Evolutionary conservation across 2,329 filamentous ascomycete genomes (phyloP), one percentile per base, ranked within the genome.

Genomic region (Lasiodiplodia hormozganensis): DNA sequence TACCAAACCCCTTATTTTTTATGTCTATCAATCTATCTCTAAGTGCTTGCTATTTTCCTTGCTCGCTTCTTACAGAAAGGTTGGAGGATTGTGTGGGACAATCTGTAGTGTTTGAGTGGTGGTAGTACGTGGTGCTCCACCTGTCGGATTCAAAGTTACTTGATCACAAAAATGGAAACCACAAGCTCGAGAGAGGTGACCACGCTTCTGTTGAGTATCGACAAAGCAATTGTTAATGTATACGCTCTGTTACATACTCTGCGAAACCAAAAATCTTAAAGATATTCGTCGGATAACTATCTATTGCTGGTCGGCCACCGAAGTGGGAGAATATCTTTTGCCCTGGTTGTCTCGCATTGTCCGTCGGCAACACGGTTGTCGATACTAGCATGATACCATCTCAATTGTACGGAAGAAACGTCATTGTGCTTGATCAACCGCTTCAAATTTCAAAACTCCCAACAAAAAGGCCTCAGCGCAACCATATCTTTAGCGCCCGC

Each of bases 1-100:
- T 64, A 64, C 60, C 60, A 23, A 31, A 16, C 58, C 18, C 21
- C 18, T 52, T 52, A 18, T 16, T 49, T 25, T 47, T 49, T 21
- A 11, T 60, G 21, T 47, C 14, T 21, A 47, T 40, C n/a, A 34
- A 31, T 25, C 47, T 51, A 51, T 62, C 25, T 51, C 43, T 18
- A 47, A 47, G 43, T 47, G 43, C 18, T 47, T 21, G 43, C 21
- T 51, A 31, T 34, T n/a, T 36, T 23, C 6, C 21, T 49, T 34
- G 25, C 25, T 21, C n/a, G n/a, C 43, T 47, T 47, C 43, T 21
- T 8, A 21, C n/a, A 47, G 43, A 47, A 47, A 47, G 43, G n/a
- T 47, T 47, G 43, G 18, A 21, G 18, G 12, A 23, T 18, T 16
- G 25, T 53, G 51, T 23, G 31, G 51, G 12, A n/a, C 43, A n/a